phyloP scores from a whole-genome alignment of 2,329 filamentous ascomycete genomes.

The Ophiobolus disseminans region DNA sequence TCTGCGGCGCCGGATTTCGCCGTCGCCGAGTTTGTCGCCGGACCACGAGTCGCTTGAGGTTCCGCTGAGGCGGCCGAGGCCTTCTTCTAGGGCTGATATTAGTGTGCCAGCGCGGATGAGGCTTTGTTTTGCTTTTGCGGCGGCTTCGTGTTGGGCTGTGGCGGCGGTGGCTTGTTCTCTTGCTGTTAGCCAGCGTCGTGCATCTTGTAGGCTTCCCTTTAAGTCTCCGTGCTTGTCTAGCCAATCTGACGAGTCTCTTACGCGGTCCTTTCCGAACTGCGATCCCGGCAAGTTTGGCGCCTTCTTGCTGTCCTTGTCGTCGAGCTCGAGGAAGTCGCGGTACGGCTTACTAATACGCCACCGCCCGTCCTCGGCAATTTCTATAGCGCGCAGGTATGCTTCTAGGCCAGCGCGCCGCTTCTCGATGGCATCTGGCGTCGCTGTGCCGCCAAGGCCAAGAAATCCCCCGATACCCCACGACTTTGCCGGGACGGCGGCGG shows the following conservation, averaged over 20 bases:
- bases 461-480: slow-evolving; percentile 71
- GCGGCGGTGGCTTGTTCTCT: slow-evolving; percentile 69
- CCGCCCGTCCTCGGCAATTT: slow-evolving; percentile 73
- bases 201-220: slow-evolving; percentile 73
- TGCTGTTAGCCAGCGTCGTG: slow-evolving; percentile 69
- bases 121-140: slow-evolving; percentile 75
- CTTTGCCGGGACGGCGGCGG: slow-evolving; percentile 72
- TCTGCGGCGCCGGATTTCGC: slow-evolving; percentile 73
- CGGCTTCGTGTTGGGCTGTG: slow-evolving; percentile 70
- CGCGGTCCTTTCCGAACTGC: slow-evolving; percentile 48
- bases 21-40: slow-evolving; percentile 68
- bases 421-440: slow-evolving; percentile 73
- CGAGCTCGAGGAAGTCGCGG: slow-evolving; percentile 74
- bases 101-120: slow-evolving; percentile 73
- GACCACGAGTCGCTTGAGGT: slow-evolving; percentile 48
- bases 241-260: slow-evolving; percentile 68
- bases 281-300: slow-evolving; percentile 30
- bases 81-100: slow-evolving; percentile 69
- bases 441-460: slow-evolving; percentile 60
- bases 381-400: slow-evolving; percentile 73
- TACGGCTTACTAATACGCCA: slow-evolving; percentile 79
- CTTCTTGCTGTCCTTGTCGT: slow-evolving; percentile 30
- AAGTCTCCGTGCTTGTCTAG: slow-evolving; percentile 77
- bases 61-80: slow-evolving; percentile 56
- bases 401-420: slow-evolving; percentile 73